Evolutionary conservation across 352 stramenopile genomes (phyloP).

Genomic region (Thraustochytrium sp.): DNA sequence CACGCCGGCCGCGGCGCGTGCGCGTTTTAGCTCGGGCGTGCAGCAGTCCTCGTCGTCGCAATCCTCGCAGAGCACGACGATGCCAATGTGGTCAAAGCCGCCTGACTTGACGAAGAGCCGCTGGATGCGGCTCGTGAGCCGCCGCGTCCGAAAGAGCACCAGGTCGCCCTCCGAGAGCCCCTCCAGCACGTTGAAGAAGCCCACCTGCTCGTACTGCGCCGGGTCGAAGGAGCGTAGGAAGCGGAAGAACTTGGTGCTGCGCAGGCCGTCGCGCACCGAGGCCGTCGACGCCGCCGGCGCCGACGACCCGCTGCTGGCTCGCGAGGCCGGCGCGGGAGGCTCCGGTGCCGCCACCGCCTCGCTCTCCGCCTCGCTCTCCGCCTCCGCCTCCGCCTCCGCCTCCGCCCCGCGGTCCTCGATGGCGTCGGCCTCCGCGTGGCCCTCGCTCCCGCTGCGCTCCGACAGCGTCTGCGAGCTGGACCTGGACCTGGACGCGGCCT

Average conservation of each 20-base stretch:
- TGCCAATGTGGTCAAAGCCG: conserved; percentile 29
- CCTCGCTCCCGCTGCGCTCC: too few species aligned
- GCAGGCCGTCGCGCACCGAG: not conserved
- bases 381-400: not conserved
- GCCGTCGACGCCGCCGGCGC: too few species aligned
- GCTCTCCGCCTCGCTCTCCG: not conserved
- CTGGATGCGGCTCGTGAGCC: conserved; percentile 26
- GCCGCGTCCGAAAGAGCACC: conserved; percentile 2
- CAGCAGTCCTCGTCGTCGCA: conserved; percentile 19
- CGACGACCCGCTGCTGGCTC: too few species aligned
- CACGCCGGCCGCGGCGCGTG: not conserved
- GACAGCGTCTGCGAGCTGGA: too few species aligned
- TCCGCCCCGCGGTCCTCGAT: too few species aligned
- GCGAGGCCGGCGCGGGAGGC: too few species aligned
- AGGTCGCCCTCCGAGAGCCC: not conserved
- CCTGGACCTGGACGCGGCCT: too few species aligned
- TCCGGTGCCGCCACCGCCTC: not conserved
- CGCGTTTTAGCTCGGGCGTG: conserved; percentile 18
- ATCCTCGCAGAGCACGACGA: conserved; percentile 11
- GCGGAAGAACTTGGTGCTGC: conserved; percentile 7
- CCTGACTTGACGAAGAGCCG: conserved; percentile 8
- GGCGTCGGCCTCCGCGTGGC: too few species aligned
- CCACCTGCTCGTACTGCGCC: not conserved
- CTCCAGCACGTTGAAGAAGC: conserved; percentile 2
- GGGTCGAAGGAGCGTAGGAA: conserved; percentile 26